Evolutionary conservation across 2,329 filamentous ascomycete species (phyloP), one percentile per base, ranked within the genome.

Genomic region (Orbilia quercus): DNA sequence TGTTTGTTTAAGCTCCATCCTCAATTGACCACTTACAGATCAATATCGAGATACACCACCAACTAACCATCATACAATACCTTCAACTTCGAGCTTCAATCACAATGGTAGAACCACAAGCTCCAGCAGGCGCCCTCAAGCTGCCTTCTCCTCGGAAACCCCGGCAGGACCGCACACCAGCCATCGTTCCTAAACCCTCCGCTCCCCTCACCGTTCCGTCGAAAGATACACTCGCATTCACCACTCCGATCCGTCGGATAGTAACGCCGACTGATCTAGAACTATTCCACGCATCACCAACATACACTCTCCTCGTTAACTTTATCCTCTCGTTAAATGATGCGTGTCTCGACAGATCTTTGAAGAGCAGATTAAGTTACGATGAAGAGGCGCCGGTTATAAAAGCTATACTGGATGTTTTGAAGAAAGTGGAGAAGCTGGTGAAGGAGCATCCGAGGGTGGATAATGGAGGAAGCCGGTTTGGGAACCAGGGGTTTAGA

Each of bases 401-500:
- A 60, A 82, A 83, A 69, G 84, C 85, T 12, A 86, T 98, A 31
- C 80, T 96, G 40, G 79, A 81, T 14, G 87, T 97, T 18, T 84
- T 99, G 9, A 85, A 89, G 34, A 85, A 89, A 60, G 87, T 90
- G 7, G 88, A 91, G 59, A 80, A 83, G 3, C 83, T 94, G 0
- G 84, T 96, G 3, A 82, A 84, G 12, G 82, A 85, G 57, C 89
- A 90, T 58, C 95, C 95, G 0, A 89, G 95, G 0, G 85, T 94
- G 76, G 92, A 98, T 75, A 91, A 93, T 50, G 90, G 88, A 28
- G 92, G 92, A 48, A 96, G 92, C 7, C 87, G 95, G 23, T 99
- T 99, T 80, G 96, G 95, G 50, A 99, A 99, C 82, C 93, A 92
- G 76, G 88, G 90, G 1, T 99, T 99, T 82, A 88, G 92, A 54